These are phyloP conservation scores for Microascus cirrosus DNA, from an alignment of 2,329 filamentous ascomycete genomes.

Conservation along the genomic window DNA sequence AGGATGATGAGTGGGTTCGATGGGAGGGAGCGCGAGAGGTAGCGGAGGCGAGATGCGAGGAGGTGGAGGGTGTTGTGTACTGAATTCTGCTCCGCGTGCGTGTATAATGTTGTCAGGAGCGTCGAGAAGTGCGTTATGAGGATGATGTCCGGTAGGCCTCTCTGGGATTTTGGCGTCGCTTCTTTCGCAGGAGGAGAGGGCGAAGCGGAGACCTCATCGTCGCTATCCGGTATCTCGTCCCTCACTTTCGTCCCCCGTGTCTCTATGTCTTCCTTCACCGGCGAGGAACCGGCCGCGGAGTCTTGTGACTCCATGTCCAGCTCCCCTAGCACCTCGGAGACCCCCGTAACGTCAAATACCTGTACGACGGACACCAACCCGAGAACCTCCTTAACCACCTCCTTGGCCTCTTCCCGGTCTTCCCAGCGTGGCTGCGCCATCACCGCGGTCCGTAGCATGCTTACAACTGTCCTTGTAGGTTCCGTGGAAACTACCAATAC, in stretches of 20 bases:
- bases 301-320: slow-evolving; percentile 19
- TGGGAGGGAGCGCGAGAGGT: slow-evolving; percentile 27
- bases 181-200: background rate
- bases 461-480: slow-evolving; percentile 26
- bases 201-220: slow-evolving; percentile 2
- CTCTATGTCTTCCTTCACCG: background rate
- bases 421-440: slow-evolving; percentile 8
- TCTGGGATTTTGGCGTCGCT: background rate
- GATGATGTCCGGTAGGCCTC: slow-evolving; percentile 30
- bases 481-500: slow-evolving; percentile 38
- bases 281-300: background rate
- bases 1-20: slow-evolving; percentile 38
- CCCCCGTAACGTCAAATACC: slow-evolving; percentile 47
- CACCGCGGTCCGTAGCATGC: slow-evolving; percentile 22
- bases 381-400: slow-evolving; percentile 24
- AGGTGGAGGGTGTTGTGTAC: slow-evolving; percentile 37
- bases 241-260: background rate
- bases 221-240: slow-evolving; percentile 6
- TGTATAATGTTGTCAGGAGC: slow-evolving; percentile 40
- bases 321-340: slow-evolving; percentile 46
- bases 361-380: slow-evolving; percentile 41
- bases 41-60: slow-evolving; percentile 34
- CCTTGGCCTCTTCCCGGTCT: slow-evolving; percentile 3
- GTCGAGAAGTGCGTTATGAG: slow-evolving; percentile 43
- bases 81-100: slow-evolving; percentile 28